Evolutionary conservation across 1,284 basidiomycete genomes (phyloP), one percentile per base, ranked within the genome.

Genomic region (Pseudozyma tsukubaensis): DNA sequence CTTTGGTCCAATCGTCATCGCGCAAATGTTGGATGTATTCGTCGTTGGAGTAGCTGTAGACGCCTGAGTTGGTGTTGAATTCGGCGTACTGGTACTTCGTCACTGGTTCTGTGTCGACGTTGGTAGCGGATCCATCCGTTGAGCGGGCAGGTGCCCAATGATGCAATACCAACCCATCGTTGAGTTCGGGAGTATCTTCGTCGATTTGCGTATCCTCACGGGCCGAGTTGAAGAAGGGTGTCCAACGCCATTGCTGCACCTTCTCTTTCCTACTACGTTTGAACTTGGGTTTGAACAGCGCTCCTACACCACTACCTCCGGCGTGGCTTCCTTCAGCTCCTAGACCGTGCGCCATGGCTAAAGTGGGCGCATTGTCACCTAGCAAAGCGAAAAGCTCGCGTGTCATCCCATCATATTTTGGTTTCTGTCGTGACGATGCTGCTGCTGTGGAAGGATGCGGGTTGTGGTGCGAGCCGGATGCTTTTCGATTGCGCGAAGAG

Each of bases 361-460:
- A 88, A 0, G 91, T 91, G 2, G 95, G 94, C 6, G 92, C 91
- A 59, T 93, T 92, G 76, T 94, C 91, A 18, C 96, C 97, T 72
- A 99, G 96, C 65, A 99, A 89, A 0, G 93, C 91, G 85, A 93
- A 97, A 3, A 99, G 88, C 85, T 98, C 95, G 72, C 94, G 88
- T 0, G 94, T 92, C 74, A 98, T 96, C 24, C 95, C 96, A 50
- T 83, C 82, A 39, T 68, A 57, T 35, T 78, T 79, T 18, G 69
- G 73, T 43, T 73, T 78, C 16, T 43, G 42, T 3, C 63, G 59
- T 12, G 57, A 59, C 11, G 69, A 32, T 1, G 74, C 50, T 14
- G 62, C 48, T 29, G 48, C 47, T 9, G 59, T 29, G 3, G 73
- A 65, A 8, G 73, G 69, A 19, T 72, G 73, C 3, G 66, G 66